Percentiles rank a stretch among this genome's conserved stretches.
Evolutionary conservation across 163 green algal species (phyloP).

Genomic region (Coccomyxa subellipsoidea): DNA sequence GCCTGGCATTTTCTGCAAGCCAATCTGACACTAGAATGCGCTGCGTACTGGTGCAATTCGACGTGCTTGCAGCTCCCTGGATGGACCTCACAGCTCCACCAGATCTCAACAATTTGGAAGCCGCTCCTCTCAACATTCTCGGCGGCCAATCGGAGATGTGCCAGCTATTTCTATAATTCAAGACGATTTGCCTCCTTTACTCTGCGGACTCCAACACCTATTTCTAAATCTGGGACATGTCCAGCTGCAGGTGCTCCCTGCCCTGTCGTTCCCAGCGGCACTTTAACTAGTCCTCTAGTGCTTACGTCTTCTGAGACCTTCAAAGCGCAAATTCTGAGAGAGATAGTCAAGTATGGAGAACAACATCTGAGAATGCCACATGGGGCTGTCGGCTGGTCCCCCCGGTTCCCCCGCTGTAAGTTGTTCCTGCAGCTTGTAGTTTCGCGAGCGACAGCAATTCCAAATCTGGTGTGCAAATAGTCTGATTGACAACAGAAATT

Average conservation of each 20-base stretch:
- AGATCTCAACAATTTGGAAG: background rate
- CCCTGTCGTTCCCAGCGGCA: too few relatives aligned
- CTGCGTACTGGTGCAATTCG: background rate
- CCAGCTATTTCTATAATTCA: too few relatives aligned
- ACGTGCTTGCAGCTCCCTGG: background rate
- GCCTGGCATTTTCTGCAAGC: background rate
- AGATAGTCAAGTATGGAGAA: background rate
- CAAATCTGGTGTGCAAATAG: background rate
- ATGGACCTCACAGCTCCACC: background rate
- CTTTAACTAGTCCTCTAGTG: too few relatives aligned
- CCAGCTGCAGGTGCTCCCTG: too few relatives aligned
- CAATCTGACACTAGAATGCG: background rate
- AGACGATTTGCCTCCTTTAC: too few relatives aligned
- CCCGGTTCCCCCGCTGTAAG: background rate
- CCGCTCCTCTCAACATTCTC: background rate
- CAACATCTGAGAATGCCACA: background rate
- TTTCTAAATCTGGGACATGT: too few relatives aligned
- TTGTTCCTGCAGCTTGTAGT: background rate
- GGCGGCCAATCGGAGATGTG: too few relatives aligned
- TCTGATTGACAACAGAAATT: background rate
- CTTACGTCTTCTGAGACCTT: too few relatives aligned
- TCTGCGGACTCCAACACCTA: too few relatives aligned
- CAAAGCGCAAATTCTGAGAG: too few relatives aligned
- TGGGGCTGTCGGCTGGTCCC: background rate
- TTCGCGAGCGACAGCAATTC: background rate